These are phyloP conservation scores for Alternaria gaisen DNA, from an alignment of 2,329 filamentous ascomycete species.

Conservation along the genomic window DNA sequence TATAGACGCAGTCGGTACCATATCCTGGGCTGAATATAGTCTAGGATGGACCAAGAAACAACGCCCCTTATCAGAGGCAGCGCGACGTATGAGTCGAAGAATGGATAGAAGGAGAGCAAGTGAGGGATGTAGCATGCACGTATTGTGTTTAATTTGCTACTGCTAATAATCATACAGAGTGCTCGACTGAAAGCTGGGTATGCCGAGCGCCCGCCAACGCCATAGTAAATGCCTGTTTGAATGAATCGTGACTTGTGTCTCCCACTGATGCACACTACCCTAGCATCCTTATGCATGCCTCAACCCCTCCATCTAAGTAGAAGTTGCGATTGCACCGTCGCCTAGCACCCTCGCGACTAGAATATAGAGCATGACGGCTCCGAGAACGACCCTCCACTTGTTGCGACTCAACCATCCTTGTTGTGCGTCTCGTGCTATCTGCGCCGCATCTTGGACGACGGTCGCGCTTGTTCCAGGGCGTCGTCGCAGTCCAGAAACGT, in stretches of 20 bases:
- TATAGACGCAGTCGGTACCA: too few relatives aligned
- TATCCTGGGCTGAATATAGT: too few relatives aligned
- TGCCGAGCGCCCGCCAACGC: conserved; percentile 20
- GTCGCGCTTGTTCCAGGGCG: conserved; percentile 67
- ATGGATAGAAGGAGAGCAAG: not conserved
- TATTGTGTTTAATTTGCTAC: not conserved
- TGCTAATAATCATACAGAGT: not conserved
- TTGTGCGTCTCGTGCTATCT: conserved; percentile 78
- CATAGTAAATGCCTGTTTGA: conserved; percentile 9
- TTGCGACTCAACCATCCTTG: conserved; percentile 84
- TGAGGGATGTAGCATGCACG: not conserved
- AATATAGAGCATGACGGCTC: conserved; percentile 81
- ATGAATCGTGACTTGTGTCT: not conserved
- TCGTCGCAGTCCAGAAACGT: conserved; percentile 70
- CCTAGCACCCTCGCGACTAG: conserved; percentile 79
- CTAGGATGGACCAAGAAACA: too few relatives aligned
- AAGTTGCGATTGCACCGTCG: conserved; percentile 47
- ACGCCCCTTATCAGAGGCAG: too few relatives aligned
- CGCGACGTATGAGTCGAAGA: too few relatives aligned
- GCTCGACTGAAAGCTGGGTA: conserved; percentile 11
- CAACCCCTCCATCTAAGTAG: conserved; percentile 8
- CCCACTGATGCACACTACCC: not conserved
- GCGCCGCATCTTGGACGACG: conserved; percentile 79
- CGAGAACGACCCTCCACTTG: conserved; percentile 77
- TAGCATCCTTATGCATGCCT: not conserved